Evolutionary conservation across 2,329 filamentous ascomycete species (phyloP).

Genomic region (Exophiala viscosa): DNA sequence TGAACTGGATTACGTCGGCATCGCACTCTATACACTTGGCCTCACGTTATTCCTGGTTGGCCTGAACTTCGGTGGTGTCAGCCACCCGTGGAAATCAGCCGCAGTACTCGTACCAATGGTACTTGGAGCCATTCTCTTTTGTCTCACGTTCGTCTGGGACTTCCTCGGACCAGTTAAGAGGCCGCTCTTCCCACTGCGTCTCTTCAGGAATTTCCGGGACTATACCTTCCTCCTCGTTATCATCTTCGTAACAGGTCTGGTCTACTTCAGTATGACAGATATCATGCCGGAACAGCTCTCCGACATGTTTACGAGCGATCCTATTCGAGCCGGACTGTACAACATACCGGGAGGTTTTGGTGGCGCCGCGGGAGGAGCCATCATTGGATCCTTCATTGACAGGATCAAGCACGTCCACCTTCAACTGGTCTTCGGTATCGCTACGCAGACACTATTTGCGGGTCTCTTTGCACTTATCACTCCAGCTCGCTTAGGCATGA

Average conservation of each 20-base stretch:
- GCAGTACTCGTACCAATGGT: constrained; percentile 37
- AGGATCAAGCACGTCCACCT: constrained; percentile 1
- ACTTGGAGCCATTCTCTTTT: constrained; percentile 35
- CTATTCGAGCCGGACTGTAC: constrained; percentile 34
- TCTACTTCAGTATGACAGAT: constrained; percentile 45
- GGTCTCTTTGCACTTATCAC: neutral
- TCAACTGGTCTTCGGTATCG: neutral
- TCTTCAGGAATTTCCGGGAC: constrained; percentile 34
- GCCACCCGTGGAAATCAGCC: constrained; percentile 41
- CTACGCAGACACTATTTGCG: neutral
- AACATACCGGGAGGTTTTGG: constrained; percentile 36
- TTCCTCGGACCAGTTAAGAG: constrained; percentile 35
- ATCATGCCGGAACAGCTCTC: constrained; percentile 44
- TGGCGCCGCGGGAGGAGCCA: neutral
- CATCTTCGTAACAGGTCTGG: constrained; percentile 40
- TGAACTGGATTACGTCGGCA: constrained; percentile 46
- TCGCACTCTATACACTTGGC: constrained; percentile 41
- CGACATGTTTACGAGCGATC: constrained; percentile 38
- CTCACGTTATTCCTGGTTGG: constrained; percentile 43
- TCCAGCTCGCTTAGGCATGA: neutral
- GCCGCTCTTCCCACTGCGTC: constrained; percentile 41
- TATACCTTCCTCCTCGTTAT: constrained; percentile 40
- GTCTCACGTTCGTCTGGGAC: constrained; percentile 38
- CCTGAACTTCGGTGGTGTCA: constrained; percentile 39
- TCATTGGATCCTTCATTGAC: neutral